Evolutionary conservation across 192 early-diverging fungal species (phyloP).

Genomic region (Phycomyces nitens): DNA sequence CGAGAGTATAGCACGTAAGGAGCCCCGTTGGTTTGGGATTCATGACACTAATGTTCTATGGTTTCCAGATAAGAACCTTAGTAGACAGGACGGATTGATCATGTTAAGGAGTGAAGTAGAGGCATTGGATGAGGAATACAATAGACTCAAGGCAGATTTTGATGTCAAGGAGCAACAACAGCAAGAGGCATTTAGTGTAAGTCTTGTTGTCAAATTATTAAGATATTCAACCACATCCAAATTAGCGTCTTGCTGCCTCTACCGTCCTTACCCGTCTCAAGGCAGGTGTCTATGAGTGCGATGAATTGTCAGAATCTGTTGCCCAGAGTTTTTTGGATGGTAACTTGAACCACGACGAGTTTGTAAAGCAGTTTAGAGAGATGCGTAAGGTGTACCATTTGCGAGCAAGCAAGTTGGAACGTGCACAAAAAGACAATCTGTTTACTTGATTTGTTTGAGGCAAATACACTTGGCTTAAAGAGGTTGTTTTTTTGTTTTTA

Average conservation of each 20-base stretch:
- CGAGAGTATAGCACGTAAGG: constrained; percentile 48
- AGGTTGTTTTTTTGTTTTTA: not conserved
- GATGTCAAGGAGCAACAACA: constrained; percentile 43
- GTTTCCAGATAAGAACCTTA: constrained; percentile 39
- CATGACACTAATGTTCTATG: not conserved
- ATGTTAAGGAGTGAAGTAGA: constrained; percentile 37
- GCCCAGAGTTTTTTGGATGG: constrained; percentile 53
- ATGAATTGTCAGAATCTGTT: constrained; percentile 51
- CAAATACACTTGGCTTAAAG: not conserved
- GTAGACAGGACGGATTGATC: constrained; percentile 35
- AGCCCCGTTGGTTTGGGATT: not conserved
- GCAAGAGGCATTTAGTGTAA: constrained; percentile 46
- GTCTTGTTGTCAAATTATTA: not conserved
- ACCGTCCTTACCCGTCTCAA: constrained; percentile 45
- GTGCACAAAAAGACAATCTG: constrained; percentile 34
- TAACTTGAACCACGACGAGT: constrained; percentile 44
- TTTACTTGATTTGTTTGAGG: constrained; percentile 6
- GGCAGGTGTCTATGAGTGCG: constrained; percentile 44
- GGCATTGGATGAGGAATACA: constrained; percentile 33
- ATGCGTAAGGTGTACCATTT: constrained; percentile 55
- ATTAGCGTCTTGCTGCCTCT: constrained; percentile 43
- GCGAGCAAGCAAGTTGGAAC: constrained; percentile 47
- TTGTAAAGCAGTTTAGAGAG: constrained; percentile 48
- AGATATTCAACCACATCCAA: no score
- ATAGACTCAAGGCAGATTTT: constrained; percentile 27